A percentile compares a stretch with the other conserved stretches of the same genome.
Evolutionary conservation across 257 asterid genomes (phyloP).

Genomic region (Jaltomata sinuosa): DNA sequence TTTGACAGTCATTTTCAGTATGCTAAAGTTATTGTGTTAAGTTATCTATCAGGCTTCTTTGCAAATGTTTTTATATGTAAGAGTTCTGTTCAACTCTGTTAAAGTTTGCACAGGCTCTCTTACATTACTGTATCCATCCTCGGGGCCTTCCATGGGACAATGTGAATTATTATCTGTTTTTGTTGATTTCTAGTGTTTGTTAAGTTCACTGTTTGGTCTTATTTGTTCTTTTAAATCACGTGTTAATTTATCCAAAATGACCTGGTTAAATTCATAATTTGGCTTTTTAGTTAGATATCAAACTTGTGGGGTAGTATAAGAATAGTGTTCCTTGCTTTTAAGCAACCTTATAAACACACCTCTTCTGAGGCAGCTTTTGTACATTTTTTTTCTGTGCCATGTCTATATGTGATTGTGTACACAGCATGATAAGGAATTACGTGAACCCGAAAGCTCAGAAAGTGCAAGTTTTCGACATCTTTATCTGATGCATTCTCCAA

Average conservation of each 20-base stretch:
- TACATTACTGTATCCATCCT: neutral
- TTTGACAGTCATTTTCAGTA: neutral
- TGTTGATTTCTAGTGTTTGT: neutral
- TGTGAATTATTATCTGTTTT: neutral
- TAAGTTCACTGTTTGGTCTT: neutral
- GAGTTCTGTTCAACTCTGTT: neutral
- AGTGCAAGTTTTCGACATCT: neutral
- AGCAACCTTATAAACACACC: neutral
- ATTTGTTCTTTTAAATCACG: neutral
- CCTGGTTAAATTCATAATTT: neutral
- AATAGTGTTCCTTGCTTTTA: neutral
- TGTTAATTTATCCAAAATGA: neutral
- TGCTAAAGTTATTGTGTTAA: neutral
- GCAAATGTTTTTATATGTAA: neutral
- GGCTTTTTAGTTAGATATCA: neutral
- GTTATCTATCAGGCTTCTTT: neutral
- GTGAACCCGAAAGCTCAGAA: neutral
- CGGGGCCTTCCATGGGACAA: neutral
- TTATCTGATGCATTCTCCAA: constrained; percentile 19
- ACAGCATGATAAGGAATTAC: neutral
- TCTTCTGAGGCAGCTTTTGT: neutral
- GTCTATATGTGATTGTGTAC: neutral
- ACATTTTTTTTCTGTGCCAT: neutral
- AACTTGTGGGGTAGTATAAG: neutral
- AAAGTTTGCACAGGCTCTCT: neutral